These are phyloP conservation scores for Acer campestre DNA, from an alignment of 345 rosid genomes.

Conservation along the genomic window DNA sequence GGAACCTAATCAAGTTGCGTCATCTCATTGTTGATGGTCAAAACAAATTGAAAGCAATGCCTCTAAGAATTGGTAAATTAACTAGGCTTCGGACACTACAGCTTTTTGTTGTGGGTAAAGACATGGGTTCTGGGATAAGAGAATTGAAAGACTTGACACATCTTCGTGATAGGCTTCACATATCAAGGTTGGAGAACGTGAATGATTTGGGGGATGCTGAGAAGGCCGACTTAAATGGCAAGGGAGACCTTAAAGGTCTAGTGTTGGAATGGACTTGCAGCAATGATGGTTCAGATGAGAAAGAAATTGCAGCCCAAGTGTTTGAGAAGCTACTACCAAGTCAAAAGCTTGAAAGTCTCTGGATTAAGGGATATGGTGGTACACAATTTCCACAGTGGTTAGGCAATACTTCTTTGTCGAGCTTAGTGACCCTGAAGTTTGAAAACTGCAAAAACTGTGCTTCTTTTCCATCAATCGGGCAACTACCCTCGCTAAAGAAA, in stretches of 20 bases:
- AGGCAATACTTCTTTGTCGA: conserved; percentile 30
- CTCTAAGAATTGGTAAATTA: not conserved
- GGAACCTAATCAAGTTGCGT: conserved; percentile 17
- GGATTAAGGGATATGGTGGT: conserved; percentile 38
- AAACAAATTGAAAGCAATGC: not conserved
- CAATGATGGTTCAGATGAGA: conserved; percentile 5
- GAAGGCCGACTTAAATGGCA: conserved; percentile 28
- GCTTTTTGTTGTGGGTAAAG: conserved; percentile 1
- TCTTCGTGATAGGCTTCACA: not conserved
- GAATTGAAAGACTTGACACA: conserved; percentile 3
- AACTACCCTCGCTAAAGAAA: conserved; percentile 38
- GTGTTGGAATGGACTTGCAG: conserved; percentile 33
- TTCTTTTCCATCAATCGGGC: conserved; percentile 44
- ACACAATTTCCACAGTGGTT: conserved; percentile 42
- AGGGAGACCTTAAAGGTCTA: conserved; percentile 35
- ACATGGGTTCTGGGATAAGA: not conserved
- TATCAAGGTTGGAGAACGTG: conserved; percentile 10
- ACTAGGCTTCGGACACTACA: not conserved
- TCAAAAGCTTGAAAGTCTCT: conserved; percentile 32
- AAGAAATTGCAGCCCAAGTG: not conserved
- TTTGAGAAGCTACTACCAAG: conserved; percentile 43
- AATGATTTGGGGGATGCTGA: conserved; percentile 20
- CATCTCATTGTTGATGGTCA: not conserved
- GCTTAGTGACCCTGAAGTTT: conserved; percentile 27
- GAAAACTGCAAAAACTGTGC: conserved; percentile 34